A percentile compares a stretch with the other conserved stretches of the same genome.
Evolutionary conservation across 2,329 filamentous ascomycete species (phyloP).

Genomic region (Colletotrichum shisoi): DNA sequence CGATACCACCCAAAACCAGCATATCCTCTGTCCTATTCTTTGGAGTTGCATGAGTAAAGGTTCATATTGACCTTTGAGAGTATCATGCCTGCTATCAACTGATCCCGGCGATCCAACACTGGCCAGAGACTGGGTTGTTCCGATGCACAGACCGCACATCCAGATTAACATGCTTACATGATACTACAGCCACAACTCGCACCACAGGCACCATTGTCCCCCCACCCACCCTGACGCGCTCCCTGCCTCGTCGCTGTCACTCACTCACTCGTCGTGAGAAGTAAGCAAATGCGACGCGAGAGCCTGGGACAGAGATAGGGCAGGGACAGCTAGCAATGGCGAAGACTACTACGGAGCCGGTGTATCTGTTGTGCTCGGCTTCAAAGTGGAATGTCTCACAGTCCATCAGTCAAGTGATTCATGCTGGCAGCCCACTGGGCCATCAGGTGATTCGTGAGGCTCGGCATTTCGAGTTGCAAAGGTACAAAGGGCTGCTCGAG

Average conservation of each 20-base stretch:
- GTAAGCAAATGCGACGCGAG: constrained; percentile 1
- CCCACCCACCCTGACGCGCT: neutral
- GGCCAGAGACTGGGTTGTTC: neutral
- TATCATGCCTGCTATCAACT: neutral
- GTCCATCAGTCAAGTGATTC: constrained; percentile 40
- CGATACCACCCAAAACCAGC: neutral
- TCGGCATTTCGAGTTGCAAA: constrained; percentile 33
- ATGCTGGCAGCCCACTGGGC: constrained; percentile 28
- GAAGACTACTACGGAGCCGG: constrained; percentile 23
- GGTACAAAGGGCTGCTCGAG: constrained; percentile 4
- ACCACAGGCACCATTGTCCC: neutral
- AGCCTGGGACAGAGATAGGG: neutral
- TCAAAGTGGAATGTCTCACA: constrained; percentile 38
- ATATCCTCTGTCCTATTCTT: neutral
- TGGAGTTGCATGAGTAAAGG: neutral
- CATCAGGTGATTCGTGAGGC: constrained; percentile 40
- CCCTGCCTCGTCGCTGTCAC: neutral
- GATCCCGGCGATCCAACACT: neutral
- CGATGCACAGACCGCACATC: constrained; percentile 13
- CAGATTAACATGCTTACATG: constrained; percentile 7
- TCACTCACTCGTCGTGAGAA: constrained; percentile 10
- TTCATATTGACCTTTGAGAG: neutral
- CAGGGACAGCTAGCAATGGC: constrained; percentile 5
- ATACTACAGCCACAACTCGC: neutral
- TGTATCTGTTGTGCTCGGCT: constrained; percentile 22